Percentiles rank a stretch among this genome's conserved stretches.
Conservation (phyloP, 192 early-diverging fungal species). For the Backusella luteola region DNA sequence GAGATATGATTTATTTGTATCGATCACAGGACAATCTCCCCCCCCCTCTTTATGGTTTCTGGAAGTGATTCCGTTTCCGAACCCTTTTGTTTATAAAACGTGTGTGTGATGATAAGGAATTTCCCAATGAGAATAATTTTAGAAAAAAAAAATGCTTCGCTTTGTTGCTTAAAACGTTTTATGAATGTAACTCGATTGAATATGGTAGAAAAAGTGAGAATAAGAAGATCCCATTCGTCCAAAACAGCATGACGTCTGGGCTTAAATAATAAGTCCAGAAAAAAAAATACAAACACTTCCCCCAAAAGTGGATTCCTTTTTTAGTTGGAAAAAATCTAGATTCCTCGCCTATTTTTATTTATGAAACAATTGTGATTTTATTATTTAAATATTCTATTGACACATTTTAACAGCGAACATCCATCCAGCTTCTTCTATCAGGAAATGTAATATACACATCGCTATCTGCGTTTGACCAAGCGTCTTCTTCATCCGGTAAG, state of each 20-base stretch:
- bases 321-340: conserved; percentile 3
- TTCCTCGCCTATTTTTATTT: neutral
- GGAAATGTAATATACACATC: conserved; percentile 6
- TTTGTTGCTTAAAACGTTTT: neutral
- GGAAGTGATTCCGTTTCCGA: neutral
- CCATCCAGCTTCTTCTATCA: neutral
- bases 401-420: neutral
- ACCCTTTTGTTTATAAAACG: neutral
- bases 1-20: neutral
- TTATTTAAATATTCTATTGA: neutral
- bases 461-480: neutral
- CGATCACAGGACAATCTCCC: neutral
- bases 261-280: neutral
- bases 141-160: neutral
- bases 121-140: neutral
- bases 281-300: neutral
- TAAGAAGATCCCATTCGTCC: neutral
- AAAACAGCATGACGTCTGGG: neutral
- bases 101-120: neutral
- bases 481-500: neutral
- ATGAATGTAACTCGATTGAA: neutral
- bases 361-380: neutral
- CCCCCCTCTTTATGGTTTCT: neutral
- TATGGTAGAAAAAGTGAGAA: neutral
- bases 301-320: neutral